phyloP scores from a whole-genome alignment of 2,329 filamentous ascomycete species.

The Fusarium albosuccineum region DNA sequence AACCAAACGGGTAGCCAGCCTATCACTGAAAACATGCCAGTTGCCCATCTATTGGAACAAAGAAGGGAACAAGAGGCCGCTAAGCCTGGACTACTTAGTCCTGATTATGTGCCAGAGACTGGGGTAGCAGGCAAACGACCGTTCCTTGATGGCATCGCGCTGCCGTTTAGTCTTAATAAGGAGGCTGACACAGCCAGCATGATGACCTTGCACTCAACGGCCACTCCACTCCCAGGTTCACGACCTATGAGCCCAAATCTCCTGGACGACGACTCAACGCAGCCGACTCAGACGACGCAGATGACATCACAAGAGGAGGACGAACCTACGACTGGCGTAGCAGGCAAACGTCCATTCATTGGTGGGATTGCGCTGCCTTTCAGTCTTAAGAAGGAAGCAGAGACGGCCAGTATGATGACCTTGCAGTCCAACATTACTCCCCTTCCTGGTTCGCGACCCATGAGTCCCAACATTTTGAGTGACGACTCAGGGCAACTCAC shows the following conservation, averaged over 20 bases:
- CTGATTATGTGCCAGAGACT: slow-evolving; percentile 59
- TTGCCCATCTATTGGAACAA: slow-evolving; percentile 58
- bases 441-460: slow-evolving; percentile 48
- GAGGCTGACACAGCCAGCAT: slow-evolving; percentile 77
- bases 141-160: slow-evolving; percentile 75
- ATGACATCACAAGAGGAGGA: slow-evolving; percentile 38
- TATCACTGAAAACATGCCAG: slow-evolving; percentile 56
- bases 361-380: slow-evolving; percentile 81
- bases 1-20: slow-evolving; percentile 57
- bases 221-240: slow-evolving; percentile 47
- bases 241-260: slow-evolving; percentile 50
- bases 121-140: slow-evolving; percentile 73
- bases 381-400: slow-evolving; percentile 73
- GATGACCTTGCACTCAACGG: slow-evolving; percentile 70
- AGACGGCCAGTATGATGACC: slow-evolving; percentile 79
- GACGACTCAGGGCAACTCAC: slow-evolving; percentile 5
- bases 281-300: slow-evolving; percentile 32
- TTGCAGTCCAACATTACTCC: slow-evolving; percentile 61
- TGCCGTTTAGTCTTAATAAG: slow-evolving; percentile 77
- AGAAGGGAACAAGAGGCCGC: slow-evolving; percentile 55
- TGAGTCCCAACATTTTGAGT: slow-evolving; percentile 45
- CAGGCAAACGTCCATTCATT: slow-evolving; percentile 74
- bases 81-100: slow-evolving; percentile 59
- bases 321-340: slow-evolving; percentile 61
- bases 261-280: slow-evolving; percentile 26